Evolutionary conservation across 148 eudicot species (phyloP), one percentile per base, ranked within the genome.

Genomic region (Rheum nobile): DNA sequence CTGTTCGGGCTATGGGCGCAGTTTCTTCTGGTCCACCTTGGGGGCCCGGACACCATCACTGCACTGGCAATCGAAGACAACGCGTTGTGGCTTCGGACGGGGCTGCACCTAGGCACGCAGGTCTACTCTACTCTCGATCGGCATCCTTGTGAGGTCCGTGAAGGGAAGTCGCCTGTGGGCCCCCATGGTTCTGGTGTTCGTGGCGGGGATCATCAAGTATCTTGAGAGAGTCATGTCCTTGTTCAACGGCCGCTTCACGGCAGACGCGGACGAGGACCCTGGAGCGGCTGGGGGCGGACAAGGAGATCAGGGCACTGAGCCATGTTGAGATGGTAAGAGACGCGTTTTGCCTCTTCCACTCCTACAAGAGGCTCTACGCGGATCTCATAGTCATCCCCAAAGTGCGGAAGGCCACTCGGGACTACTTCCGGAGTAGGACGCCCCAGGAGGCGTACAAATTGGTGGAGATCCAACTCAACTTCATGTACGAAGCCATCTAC

Each of bases 391-490:
- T 86, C 26, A 81, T 79, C 74, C 71, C 75, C 75, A 75, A 74
- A 0, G 80, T 22, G 28, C 59, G 87, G 16, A 80, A 71, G 12
- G 46, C 42, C 29, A 79, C 85, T 34, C 74, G 78, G 22, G 76
- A 74, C 16, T 86, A 80, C 77, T 85, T 86, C 65, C 73, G 74
- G 46, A 68, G 46, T 31, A 71, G 82, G 75, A 44, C 42, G 10
- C 67, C 84, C 2, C 74, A 73, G 32, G 84, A 84, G 44, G 91
- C 88, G 14, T 88, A 84, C 52, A 48, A 74, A 59, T 63, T 88
- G 7, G 79, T 88, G 1, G 89, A 84, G 75, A 80, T 82, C 17
- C 89, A 88, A 55, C 82, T 88, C 46, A 84, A 81, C 67, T 81
- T 85, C 69, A 63, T 80, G 47, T 85, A 84, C 34, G 86, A 86